phyloP scores from a whole-genome alignment of 495 filamentous ascomycete species.

The Penicillium coffeae region DNA sequence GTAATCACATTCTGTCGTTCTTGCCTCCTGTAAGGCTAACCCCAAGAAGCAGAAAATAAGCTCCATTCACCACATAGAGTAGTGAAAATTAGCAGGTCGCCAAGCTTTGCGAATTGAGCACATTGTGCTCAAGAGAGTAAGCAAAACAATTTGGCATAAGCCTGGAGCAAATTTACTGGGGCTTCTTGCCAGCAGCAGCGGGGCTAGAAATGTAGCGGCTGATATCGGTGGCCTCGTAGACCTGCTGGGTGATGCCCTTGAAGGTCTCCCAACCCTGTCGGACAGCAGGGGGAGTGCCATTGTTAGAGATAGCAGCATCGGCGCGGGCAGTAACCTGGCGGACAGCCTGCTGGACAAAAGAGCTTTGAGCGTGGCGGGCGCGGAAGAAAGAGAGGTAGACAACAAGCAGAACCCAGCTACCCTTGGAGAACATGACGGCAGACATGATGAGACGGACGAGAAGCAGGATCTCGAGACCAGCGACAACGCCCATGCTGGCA shows the following conservation, averaged over 20 bases:
- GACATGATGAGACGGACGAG: conserved; percentile 77
- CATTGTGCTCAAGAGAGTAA: not conserved
- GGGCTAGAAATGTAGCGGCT: conserved; percentile 60
- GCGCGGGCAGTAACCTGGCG: conserved; percentile 65
- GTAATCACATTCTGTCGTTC: conserved; percentile 3
- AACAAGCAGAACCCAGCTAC: conserved; percentile 80
- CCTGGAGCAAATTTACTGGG: conserved; percentile 39
- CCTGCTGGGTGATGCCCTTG: conserved; percentile 70
- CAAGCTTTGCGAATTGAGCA: not conserved
- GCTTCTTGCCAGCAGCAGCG: conserved; percentile 52
- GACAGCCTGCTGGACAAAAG: conserved; percentile 81
- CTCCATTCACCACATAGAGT: not conserved
- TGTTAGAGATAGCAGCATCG: conserved; percentile 77
- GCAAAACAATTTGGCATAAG: no score
- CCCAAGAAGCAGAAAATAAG: not conserved
- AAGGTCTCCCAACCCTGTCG: conserved; percentile 77
- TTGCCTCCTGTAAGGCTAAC: not conserved
- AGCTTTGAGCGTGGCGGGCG: conserved; percentile 83
- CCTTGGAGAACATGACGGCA: conserved; percentile 78
- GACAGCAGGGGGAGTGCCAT: conserved; percentile 79
- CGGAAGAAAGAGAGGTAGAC: conserved; percentile 92
- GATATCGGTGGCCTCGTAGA: conserved; percentile 74
- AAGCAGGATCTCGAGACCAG: conserved; percentile 70
- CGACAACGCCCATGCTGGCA: conserved; percentile 76
- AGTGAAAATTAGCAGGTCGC: not conserved